Conservation (phyloP, 345 rosid genomes). For the Diplotaxis tenuifolia region DNA sequence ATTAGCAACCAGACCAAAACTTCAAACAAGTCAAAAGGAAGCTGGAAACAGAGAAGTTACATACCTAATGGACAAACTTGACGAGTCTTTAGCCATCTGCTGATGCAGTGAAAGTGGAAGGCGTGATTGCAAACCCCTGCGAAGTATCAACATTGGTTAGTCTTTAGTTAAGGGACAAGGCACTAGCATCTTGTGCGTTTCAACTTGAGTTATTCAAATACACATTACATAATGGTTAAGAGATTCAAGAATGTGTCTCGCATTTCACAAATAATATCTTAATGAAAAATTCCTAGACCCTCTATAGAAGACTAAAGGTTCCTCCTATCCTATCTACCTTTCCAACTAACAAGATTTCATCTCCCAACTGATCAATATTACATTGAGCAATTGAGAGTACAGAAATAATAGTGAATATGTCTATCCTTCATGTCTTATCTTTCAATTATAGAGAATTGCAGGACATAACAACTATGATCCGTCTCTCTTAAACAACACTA, state of each 20-base stretch:
- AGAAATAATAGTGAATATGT: not conserved
- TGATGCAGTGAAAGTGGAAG: conserved; percentile 95
- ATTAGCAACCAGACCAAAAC: conserved; percentile 7
- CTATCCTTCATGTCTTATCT: not conserved
- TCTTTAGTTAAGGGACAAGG: not conserved
- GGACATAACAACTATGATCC: not conserved
- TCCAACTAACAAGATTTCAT: conserved; percentile 2
- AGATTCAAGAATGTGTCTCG: not conserved
- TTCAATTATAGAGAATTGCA: not conserved
- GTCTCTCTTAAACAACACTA: not conserved
- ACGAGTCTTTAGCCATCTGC: conserved; percentile 92
- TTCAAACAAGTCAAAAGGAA: not conserved
- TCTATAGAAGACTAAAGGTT: not conserved
- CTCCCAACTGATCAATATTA: not conserved
- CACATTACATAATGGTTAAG: not conserved
- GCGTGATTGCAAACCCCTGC: conserved; percentile 93
- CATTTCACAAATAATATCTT: not conserved
- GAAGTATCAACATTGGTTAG: conserved; percentile 3
- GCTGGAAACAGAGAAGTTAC: not conserved
- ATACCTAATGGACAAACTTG: conserved; percentile 94
- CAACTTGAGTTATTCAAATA: not conserved
- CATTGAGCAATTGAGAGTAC: not conserved
- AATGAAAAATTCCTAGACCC: not conserved
- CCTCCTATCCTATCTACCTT: not conserved
- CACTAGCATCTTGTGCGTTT: not conserved